Evolutionary conservation across 2,329 filamentous ascomycete genomes (phyloP).

Genomic region (Monosporascus sp.): DNA sequence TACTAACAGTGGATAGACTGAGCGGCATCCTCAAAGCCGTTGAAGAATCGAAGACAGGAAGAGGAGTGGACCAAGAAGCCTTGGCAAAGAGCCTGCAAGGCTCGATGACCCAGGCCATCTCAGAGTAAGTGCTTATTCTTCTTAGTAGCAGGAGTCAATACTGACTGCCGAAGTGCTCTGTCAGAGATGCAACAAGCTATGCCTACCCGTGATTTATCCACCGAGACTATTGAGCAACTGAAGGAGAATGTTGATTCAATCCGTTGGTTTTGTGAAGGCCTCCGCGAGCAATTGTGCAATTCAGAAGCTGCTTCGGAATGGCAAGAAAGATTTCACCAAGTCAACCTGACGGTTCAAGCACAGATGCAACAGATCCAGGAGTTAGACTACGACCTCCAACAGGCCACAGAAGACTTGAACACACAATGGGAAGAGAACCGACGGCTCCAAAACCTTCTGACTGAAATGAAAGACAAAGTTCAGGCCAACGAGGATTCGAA

Average conservation of each 20-base stretch:
- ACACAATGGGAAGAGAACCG: slow-evolving; percentile 3
- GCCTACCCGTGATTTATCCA: slow-evolving; percentile 2
- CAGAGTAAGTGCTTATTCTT: slow-evolving; percentile 10
- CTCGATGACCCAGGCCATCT: slow-evolving; percentile 8
- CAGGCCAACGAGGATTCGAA: slow-evolving; percentile 4
- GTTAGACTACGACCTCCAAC: slow-evolving; percentile 7
- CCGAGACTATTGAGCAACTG: background rate
- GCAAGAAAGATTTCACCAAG: slow-evolving; percentile 13
- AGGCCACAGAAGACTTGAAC: slow-evolving; percentile 1
- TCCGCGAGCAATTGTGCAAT: slow-evolving; percentile 2
- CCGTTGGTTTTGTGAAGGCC: slow-evolving; percentile 4
- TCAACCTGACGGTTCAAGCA: background rate
- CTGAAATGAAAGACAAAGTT: slow-evolving; percentile 2
- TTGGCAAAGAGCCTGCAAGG: slow-evolving; percentile 11
- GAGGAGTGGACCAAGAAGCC: slow-evolving; percentile 1
- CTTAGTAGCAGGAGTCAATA: background rate
- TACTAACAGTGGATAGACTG: slow-evolving; percentile 14
- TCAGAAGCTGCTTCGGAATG: slow-evolving; percentile 9
- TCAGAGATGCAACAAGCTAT: slow-evolving; percentile 7
- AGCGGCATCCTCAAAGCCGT: slow-evolving; percentile 11
- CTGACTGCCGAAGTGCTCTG: slow-evolving; percentile 2
- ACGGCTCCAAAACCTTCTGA: slow-evolving; percentile 7
- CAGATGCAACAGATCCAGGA: slow-evolving; percentile 7
- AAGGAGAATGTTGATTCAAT: slow-evolving; percentile 7
- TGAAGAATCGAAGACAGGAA: slow-evolving; percentile 6